Evolutionary conservation across 345 rosid genomes (phyloP).

Genomic region (Conringia planisiliqua): DNA sequence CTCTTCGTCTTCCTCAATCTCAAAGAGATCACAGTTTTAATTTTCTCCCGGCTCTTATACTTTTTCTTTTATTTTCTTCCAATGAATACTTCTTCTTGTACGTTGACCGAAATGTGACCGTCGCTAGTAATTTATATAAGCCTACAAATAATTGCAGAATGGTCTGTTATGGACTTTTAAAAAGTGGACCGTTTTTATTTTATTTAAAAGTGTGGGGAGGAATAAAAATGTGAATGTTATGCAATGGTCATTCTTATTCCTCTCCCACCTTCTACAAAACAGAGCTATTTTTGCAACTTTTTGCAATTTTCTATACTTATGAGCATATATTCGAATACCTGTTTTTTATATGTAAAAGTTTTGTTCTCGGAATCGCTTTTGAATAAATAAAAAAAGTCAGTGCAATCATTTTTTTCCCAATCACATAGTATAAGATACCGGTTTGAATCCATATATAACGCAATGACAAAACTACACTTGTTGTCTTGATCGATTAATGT

Average conservation of each 20-base stretch:
- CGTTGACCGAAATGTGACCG: constrained; percentile 3
- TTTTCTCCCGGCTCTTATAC: neutral
- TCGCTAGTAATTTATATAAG: neutral
- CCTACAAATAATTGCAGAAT: neutral
- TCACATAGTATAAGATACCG: neutral
- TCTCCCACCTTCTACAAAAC: constrained; percentile 18
- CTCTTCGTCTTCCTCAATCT: neutral
- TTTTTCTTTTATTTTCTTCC: neutral
- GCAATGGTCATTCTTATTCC: neutral
- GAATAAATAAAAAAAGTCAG: neutral
- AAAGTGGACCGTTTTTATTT: neutral
- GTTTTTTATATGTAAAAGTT: neutral
- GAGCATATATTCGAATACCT: neutral
- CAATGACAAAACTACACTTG: neutral
- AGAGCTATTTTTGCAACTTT: neutral
- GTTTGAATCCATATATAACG: neutral
- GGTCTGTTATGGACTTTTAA: neutral
- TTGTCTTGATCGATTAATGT: neutral
- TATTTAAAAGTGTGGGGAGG: too few species aligned
- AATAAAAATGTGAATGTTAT: neutral
- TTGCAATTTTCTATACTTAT: neutral
- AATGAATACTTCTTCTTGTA: neutral
- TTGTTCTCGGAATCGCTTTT: neutral
- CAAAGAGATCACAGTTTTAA: neutral
- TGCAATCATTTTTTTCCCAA: neutral